phyloP scores from a whole-genome alignment of 495 filamentous ascomycete species.

The Annulohypoxylon bovei region DNA sequence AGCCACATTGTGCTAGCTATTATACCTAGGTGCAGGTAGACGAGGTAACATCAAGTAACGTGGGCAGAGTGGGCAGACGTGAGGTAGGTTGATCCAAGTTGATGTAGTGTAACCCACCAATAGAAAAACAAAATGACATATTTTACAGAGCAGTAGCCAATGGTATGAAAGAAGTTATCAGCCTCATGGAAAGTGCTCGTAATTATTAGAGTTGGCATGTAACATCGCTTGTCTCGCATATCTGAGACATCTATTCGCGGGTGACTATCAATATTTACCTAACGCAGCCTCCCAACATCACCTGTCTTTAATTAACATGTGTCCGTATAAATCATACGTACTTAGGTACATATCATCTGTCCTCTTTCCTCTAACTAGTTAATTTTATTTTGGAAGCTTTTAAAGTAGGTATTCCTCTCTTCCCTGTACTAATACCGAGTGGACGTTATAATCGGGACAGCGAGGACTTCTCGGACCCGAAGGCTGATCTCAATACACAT shows the following conservation, averaged over 20 bases:
- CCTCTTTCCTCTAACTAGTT: background rate
- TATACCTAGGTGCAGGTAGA: background rate
- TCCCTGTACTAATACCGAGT: no score
- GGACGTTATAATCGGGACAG: background rate
- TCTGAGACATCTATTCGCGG: background rate
- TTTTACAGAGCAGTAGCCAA: background rate
- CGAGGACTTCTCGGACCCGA: background rate
- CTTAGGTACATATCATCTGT: background rate
- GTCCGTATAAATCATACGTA: background rate
- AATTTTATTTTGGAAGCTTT: background rate
- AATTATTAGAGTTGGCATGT: background rate
- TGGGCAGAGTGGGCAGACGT: background rate
- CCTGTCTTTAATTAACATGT: background rate
- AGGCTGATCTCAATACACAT: background rate
- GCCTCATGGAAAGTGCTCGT: background rate
- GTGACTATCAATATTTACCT: background rate
- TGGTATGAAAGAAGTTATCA: background rate
- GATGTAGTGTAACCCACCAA: slow-evolving; percentile 17
- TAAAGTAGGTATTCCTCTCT: no score
- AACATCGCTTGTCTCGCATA: background rate
- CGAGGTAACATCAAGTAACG: background rate
- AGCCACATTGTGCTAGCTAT: background rate
- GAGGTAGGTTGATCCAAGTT: background rate
- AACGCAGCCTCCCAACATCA: background rate
- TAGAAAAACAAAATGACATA: background rate